Evolutionary conservation across 2,329 filamentous ascomycete genomes (phyloP).

Genomic region (Pseudogymnoascus sp.): DNA sequence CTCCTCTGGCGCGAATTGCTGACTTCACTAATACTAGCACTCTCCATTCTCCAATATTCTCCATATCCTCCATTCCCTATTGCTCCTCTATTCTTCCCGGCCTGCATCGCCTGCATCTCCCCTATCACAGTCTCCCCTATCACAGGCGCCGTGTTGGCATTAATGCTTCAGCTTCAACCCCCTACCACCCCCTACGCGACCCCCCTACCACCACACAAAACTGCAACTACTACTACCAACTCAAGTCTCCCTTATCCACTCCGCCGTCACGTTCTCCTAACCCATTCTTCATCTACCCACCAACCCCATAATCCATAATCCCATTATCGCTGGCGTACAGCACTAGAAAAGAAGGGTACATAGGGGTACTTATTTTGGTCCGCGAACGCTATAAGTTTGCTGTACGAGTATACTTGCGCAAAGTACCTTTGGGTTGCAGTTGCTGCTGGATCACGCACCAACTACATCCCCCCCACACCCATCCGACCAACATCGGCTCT

Average conservation of each 20-base stretch:
- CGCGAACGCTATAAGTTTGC: not conserved
- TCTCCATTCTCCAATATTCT: not conserved
- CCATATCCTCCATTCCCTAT: not conserved
- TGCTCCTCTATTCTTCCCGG: not conserved
- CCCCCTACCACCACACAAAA: not conserved
- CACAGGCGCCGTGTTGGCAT: not conserved
- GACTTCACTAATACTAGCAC: not conserved
- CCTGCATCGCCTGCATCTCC: not conserved
- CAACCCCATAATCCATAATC: not conserved
- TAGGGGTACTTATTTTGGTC: not conserved
- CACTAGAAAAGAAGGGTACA: not conserved
- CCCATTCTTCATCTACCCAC: not conserved
- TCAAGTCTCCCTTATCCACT: not conserved
- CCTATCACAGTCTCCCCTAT: not conserved
- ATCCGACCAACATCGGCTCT: not conserved
- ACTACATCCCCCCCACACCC: not conserved
- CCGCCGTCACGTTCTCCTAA: not conserved
- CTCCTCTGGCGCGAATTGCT: not conserved
- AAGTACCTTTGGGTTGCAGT: not conserved
- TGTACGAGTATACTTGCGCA: not conserved
- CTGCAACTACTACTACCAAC: not conserved
- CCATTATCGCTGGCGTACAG: not conserved
- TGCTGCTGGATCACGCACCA: not conserved
- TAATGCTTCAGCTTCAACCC: conserved; percentile 3
- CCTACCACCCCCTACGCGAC: not conserved